Evolutionary conservation across 495 filamentous ascomycete genomes (phyloP), one percentile per base, ranked within the genome.

Genomic region (Pseudoneurospora amorphoporcata): DNA sequence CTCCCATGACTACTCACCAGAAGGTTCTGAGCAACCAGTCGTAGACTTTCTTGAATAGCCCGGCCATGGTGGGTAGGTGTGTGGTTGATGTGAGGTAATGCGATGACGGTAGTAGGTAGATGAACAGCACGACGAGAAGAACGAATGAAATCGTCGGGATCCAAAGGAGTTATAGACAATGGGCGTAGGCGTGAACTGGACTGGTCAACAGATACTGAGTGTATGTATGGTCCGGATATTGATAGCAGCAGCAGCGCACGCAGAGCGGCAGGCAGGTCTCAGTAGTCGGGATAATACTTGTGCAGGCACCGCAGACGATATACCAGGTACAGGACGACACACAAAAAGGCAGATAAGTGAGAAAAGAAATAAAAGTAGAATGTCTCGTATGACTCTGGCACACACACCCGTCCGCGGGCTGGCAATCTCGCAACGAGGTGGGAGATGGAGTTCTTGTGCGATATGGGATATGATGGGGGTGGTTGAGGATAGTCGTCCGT

Each of bases 11-110:
- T 12, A 90, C 94, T 88, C 86, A 99, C 95, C 95, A 99, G 84
- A 99, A 98, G 76, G 97, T 90, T 86, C 94, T 90, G 83, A 99
- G 83, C 81, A 99, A 87, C 94, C 94, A 98, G 90, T 99, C 95
- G 88, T 98, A 99, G 82, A 99, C 92, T 84, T 88, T 88, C 73
- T 91, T 92, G 84, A 99, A 97, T 82, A 80, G 76, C 70, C 80
- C 81, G 41, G 79, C 79, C 78, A 81, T 79, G 77, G 71, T 75
- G 39, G n/a, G 7, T 75, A 23, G n/a, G 7, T 73, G 72, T 23
- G 68, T 53, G 38, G 43, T 43, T 40, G 61, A 37, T 7, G 43
- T 10, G 47, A 38, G 39, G 39, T 68, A n/a, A 61, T 70, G 39
- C n/a, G 69, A 65, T 29, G 39, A 35, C 39, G 43, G 42, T 40